Evolutionary conservation across 306 rosid species (phyloP).

Genomic region (Luffa acutangula): DNA sequence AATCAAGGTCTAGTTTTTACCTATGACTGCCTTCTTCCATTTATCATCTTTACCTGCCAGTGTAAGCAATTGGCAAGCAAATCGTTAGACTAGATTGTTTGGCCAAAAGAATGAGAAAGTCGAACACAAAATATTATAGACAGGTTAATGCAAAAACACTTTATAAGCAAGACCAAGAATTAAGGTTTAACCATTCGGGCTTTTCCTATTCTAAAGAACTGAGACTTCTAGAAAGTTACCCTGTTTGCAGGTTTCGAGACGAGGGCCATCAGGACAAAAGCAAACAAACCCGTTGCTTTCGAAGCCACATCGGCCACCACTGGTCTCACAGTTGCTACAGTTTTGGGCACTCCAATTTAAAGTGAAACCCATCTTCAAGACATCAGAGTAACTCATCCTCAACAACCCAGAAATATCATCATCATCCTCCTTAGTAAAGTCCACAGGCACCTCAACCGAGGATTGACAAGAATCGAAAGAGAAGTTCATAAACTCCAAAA

Average conservation of each 20-base stretch:
- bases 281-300: slow-evolving; percentile 26
- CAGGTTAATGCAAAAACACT: background rate
- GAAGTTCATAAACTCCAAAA: slow-evolving; percentile 22
- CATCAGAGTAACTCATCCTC: slow-evolving; percentile 31
- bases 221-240: slow-evolving; percentile 21
- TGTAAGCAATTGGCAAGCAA: background rate
- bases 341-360: slow-evolving; percentile 46
- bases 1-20: slow-evolving; percentile 21
- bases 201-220: background rate
- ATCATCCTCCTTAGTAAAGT: slow-evolving; percentile 3
- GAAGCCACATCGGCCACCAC: slow-evolving; percentile 60
- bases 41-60: background rate
- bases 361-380: slow-evolving; percentile 54
- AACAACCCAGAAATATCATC: slow-evolving; percentile 15
- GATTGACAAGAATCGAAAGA: slow-evolving; percentile 32
- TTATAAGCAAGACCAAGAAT: background rate
- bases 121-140: background rate
- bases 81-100: background rate
- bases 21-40: slow-evolving; percentile 1
- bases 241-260: slow-evolving; percentile 28
- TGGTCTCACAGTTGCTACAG: slow-evolving; percentile 38
- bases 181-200: background rate
- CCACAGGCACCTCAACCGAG: slow-evolving; percentile 29
- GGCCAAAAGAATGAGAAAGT: background rate
- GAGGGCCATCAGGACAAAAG: slow-evolving; percentile 43